Evolutionary conservation across 495 filamentous ascomycete genomes (phyloP).

Genomic region (Rostrohypoxylon terebratum): DNA sequence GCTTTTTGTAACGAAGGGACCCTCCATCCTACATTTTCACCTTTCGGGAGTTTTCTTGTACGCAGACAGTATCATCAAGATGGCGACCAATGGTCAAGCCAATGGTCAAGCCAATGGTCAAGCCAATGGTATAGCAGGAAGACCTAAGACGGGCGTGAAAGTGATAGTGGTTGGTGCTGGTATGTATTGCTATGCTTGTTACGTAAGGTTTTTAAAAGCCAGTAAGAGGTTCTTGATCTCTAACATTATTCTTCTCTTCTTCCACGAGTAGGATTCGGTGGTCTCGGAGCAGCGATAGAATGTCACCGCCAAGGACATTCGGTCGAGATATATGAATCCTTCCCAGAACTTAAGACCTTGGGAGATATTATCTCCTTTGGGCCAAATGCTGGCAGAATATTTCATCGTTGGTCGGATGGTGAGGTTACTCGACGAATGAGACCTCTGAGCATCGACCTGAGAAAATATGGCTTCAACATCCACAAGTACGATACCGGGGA

Average conservation of each 20-base stretch:
- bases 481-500: conserved; percentile 72
- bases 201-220: not conserved
- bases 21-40: conserved; percentile 19
- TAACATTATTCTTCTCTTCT: conserved; percentile 1
- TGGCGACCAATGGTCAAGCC: conserved; percentile 41
- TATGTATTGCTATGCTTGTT: conserved; percentile 30
- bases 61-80: conserved; percentile 20
- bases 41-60: conserved; percentile 23
- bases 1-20: conserved; percentile 23
- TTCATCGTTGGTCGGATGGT: conserved; percentile 63
- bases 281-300: conserved; percentile 70
- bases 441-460: conserved; percentile 64
- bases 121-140: conserved; percentile 29
- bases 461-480: conserved; percentile 67
- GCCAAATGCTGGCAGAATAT: conserved; percentile 69
- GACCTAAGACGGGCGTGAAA: conserved; percentile 63
- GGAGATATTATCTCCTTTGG: conserved; percentile 76
- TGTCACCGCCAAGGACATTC: conserved; percentile 70
- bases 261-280: conserved; percentile 61
- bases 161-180: conserved; percentile 67
- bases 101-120: conserved; percentile 33
- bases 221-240: not conserved
- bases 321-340: conserved; percentile 69
- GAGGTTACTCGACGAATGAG: conserved; percentile 60
- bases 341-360: conserved; percentile 67